phyloP scores from a whole-genome alignment of 2,329 filamentous ascomycete species.

The Nannizziopsis barbatae region DNA sequence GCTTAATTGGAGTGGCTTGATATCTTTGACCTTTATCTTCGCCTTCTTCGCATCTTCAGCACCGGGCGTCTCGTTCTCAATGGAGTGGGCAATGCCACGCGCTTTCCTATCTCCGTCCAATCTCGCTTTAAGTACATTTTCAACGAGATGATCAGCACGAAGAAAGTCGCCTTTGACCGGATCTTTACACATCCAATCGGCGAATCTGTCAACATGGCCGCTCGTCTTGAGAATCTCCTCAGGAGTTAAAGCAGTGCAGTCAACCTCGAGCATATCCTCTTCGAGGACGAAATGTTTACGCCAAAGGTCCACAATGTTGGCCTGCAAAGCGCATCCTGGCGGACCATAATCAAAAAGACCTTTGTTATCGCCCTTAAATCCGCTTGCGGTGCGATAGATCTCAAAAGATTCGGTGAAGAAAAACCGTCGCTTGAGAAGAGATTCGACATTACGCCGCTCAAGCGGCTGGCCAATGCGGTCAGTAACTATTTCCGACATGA shows the following conservation, averaged over 20 bases:
- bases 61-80: slow-evolving; percentile 43
- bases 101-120: slow-evolving; percentile 88
- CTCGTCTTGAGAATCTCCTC: slow-evolving; percentile 88
- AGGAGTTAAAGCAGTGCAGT: slow-evolving; percentile 88
- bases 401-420: slow-evolving; percentile 96
- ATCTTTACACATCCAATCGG: slow-evolving; percentile 99
- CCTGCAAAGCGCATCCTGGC: slow-evolving; percentile 72
- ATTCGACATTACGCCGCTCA: slow-evolving; percentile 70
- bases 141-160: slow-evolving; percentile 89
- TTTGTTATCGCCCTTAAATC: slow-evolving; percentile 24
- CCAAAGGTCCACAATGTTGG: slow-evolving; percentile 81
- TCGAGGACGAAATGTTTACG: slow-evolving; percentile 86
- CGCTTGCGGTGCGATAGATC: slow-evolving; percentile 72
- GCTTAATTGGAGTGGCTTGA: slow-evolving; percentile 71
- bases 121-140: slow-evolving; percentile 78
- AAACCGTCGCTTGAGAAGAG: slow-evolving; percentile 72
- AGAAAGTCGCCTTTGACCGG: slow-evolving; percentile 95
- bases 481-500: no score
- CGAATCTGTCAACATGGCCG: slow-evolving; percentile 95
- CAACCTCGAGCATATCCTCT: slow-evolving; percentile 91
- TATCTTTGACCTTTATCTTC: slow-evolving; percentile 75
- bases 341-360: slow-evolving; percentile 83
- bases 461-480: slow-evolving; percentile 59
- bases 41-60: slow-evolving; percentile 64
- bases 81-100: slow-evolving; percentile 44